Evolutionary conservation across 176 grass and related monocot genomes (phyloP).

Genomic region (Oryza glumipatula): DNA sequence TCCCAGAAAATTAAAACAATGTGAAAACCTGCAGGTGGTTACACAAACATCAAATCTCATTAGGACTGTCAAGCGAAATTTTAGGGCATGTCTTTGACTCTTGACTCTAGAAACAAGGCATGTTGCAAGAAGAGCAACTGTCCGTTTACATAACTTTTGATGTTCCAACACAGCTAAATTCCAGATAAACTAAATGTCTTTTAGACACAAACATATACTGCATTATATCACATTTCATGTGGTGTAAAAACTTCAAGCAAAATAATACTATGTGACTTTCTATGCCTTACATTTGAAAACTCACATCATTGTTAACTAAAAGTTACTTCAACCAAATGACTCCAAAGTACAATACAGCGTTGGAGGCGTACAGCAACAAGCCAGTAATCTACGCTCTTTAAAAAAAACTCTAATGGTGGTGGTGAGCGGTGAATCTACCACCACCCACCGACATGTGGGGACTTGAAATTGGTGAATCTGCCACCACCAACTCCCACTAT

Average conservation of each 20-base stretch:
- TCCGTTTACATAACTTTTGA: conserved; percentile 15
- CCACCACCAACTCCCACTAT: too few relatives aligned
- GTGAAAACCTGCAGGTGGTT: conserved; percentile 73
- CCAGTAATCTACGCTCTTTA: not conserved
- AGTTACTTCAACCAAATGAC: not conserved
- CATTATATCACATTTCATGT: conserved; percentile 8
- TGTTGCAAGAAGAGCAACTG: not conserved
- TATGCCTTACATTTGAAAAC: not conserved
- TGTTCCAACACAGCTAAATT: conserved; percentile 16
- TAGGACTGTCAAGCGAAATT: conserved; percentile 10
- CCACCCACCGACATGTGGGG: too few relatives aligned
- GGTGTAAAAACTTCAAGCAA: not conserved
- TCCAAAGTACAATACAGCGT: not conserved
- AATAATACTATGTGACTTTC: not conserved
- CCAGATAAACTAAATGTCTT: conserved; percentile 20
- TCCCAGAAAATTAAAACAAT: conserved; percentile 81
- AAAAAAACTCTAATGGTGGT: too few relatives aligned
- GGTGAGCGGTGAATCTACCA: too few relatives aligned
- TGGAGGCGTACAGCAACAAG: not conserved
- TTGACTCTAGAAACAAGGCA: not conserved
- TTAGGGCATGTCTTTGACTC: not conserved
- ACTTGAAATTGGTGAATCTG: too few relatives aligned
- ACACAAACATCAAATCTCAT: conserved; percentile 34
- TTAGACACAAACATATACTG: not conserved
- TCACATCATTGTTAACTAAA: not conserved